phyloP scores from a whole-genome alignment of 1,284 basidiomycete genomes.

The Heterobasidion parviporum region DNA sequence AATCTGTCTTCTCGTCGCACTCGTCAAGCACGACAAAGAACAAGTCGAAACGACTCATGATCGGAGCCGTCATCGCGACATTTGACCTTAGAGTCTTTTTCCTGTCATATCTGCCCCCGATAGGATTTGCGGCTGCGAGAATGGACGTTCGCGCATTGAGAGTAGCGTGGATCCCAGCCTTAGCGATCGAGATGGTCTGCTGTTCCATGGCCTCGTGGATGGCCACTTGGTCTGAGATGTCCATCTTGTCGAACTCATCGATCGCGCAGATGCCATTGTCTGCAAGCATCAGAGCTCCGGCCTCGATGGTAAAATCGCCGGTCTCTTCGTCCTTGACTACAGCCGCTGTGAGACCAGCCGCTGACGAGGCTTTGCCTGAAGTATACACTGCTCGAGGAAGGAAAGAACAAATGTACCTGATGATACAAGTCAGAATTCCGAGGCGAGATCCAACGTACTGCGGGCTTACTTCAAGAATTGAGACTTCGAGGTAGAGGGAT shows the following conservation, averaged over 20 bases:
- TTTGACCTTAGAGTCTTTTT: constrained; percentile 98
- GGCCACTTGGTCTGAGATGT: constrained; percentile 92
- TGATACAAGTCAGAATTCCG: neutral
- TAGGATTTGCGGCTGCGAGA: constrained; percentile 95
- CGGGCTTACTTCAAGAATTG: constrained; percentile 99
- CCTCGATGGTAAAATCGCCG: constrained; percentile 97
- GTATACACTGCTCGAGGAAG: constrained; percentile 97
- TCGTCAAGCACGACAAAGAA: constrained; percentile 98
- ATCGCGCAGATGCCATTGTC: constrained; percentile 99
- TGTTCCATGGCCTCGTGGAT: constrained; percentile 99
- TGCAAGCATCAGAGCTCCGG: constrained; percentile 93
- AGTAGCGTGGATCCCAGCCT: constrained; percentile 96
- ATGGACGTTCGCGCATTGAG: constrained; percentile 97
- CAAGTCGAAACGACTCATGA: constrained; percentile 96
- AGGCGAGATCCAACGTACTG: constrained; percentile 53
- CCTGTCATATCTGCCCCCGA: constrained; percentile 94
- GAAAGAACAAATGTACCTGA: constrained; percentile 96
- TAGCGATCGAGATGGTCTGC: constrained; percentile 97
- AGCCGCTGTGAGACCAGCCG: constrained; percentile 96
- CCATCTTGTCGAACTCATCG: constrained; percentile 99
- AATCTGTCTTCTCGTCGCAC: constrained; percentile 88
- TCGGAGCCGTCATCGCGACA: constrained; percentile 97
- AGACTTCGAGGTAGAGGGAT: constrained; percentile 98
- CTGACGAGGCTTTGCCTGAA: constrained; percentile 95
- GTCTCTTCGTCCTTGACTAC: constrained; percentile 98